Evolutionary conservation across 2,329 filamentous ascomycete genomes (phyloP).

Genomic region (Ceratocystis papillata): DNA sequence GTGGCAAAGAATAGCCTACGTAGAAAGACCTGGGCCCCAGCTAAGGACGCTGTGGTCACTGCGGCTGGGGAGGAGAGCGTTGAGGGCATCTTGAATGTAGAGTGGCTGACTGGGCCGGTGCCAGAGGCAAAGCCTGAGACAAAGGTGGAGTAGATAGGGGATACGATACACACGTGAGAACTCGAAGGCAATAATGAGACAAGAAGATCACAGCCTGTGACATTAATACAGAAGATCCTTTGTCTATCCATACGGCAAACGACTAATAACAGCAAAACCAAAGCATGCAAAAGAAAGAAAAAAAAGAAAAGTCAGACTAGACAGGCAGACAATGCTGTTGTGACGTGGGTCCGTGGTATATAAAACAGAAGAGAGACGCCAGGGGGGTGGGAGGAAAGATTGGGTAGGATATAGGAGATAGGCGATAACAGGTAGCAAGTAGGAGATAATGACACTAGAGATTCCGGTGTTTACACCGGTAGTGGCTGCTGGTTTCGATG

Average conservation of each 20-base stretch:
- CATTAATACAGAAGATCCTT: slow-evolving; percentile 3
- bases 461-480: slow-evolving; percentile 35
- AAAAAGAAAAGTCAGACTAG: neutral
- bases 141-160: neutral
- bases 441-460: neutral
- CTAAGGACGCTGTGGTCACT: slow-evolving; percentile 31
- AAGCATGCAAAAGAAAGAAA: neutral
- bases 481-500: slow-evolving; percentile 47
- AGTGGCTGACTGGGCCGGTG: slow-evolving; percentile 34
- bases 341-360: slow-evolving; percentile 4
- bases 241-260: neutral
- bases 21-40: slow-evolving; percentile 49
- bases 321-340: neutral
- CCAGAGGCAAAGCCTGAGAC: slow-evolving; percentile 19
- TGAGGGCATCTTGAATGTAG: slow-evolving; percentile 31
- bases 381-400: too few relatives aligned
- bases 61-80: slow-evolving; percentile 24
- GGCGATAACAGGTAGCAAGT: neutral
- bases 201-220: neutral
- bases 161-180: neutral
- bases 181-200: neutral
- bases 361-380: neutral
- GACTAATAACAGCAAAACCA: neutral
- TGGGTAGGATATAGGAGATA: too few relatives aligned
- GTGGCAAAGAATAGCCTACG: slow-evolving; percentile 65